These are phyloP conservation scores for Paramyrothecium roridum DNA, from an alignment of 2,329 filamentous ascomycete genomes.

Conservation along the genomic window DNA sequence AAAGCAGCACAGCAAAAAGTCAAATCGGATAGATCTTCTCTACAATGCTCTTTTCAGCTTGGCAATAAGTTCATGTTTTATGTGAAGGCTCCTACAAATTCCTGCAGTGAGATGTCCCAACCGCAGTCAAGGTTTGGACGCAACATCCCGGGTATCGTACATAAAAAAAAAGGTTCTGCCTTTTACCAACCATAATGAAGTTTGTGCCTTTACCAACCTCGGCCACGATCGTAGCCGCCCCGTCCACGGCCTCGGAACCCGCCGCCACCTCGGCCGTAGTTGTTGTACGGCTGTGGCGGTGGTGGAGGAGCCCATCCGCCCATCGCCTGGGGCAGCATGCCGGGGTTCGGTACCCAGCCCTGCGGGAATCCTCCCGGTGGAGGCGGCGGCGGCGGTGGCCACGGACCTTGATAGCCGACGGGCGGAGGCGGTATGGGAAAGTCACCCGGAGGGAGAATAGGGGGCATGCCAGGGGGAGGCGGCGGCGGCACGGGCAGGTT, in stretches of 20 bases:
- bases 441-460: slow-evolving; percentile 17
- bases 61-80: too few species aligned
- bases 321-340: slow-evolving; percentile 21
- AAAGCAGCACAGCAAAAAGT: slow-evolving; percentile 21
- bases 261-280: slow-evolving; percentile 17
- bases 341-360: slow-evolving; percentile 23
- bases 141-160: too few species aligned
- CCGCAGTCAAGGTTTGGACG: too few species aligned
- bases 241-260: slow-evolving; percentile 24
- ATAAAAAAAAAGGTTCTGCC: neutral
- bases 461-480: slow-evolving; percentile 13
- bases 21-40: slow-evolving; percentile 17
- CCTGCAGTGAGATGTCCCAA: too few species aligned
- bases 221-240: slow-evolving; percentile 27
- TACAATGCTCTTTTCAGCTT: neutral
- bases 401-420: slow-evolving; percentile 37
- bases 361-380: slow-evolving; percentile 14
- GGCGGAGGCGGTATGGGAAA: slow-evolving; percentile 32
- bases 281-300: slow-evolving; percentile 14
- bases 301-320: slow-evolving; percentile 18
- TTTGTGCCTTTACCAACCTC: slow-evolving; percentile 14
- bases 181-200: slow-evolving; percentile 14
- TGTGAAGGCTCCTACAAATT: too few species aligned
- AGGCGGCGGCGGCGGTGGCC: slow-evolving; percentile 36
- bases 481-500: slow-evolving; percentile 14